A percentile compares a stretch with the other conserved stretches of the same genome.
phyloP scores from a whole-genome alignment of 73 alveolate species.

The Strombidium stylifer region DNA sequence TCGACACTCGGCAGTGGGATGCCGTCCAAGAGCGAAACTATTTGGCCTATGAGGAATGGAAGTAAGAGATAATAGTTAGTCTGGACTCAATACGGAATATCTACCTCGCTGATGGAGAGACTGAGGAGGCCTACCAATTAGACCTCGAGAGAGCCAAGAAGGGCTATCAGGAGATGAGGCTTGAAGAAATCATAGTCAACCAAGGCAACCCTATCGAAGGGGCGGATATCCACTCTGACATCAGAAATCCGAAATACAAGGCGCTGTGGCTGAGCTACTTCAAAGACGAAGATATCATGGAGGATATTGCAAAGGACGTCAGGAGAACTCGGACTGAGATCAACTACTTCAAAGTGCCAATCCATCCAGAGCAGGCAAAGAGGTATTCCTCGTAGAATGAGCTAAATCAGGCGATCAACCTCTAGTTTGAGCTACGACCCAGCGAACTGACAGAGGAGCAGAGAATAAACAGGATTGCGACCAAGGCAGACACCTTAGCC shows the following conservation, averaged over 20 bases:
- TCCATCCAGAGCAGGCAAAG: slow-evolving; percentile 57
- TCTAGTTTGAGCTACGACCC: slow-evolving; percentile 15
- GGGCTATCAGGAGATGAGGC: too few species aligned
- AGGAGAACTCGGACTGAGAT: slow-evolving; percentile 91
- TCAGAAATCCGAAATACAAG: too few species aligned
- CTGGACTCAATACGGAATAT: too few species aligned
- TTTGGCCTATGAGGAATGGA: slow-evolving; percentile 62
- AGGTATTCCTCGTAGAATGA: slow-evolving; percentile 65
- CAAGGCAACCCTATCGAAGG: too few species aligned
- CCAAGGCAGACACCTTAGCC: slow-evolving; percentile 86
- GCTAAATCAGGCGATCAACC: slow-evolving; percentile 68
- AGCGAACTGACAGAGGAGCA: slow-evolving; percentile 66
- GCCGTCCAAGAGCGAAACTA: slow-evolving; percentile 44
- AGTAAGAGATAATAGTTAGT: slow-evolving; percentile 55
- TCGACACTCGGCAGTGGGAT: slow-evolving; percentile 78
- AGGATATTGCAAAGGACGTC: slow-evolving; percentile 92
- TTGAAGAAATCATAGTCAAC: too few species aligned
- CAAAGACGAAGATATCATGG: slow-evolving; percentile 84
- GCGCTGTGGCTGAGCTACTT: slow-evolving; percentile 77
- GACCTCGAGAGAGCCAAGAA: too few species aligned
- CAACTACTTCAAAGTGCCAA: slow-evolving; percentile 69
- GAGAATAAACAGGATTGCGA: slow-evolving; percentile 67
- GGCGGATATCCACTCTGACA: too few species aligned
- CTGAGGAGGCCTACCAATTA: too few species aligned
- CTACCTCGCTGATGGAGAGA: too few species aligned